Evolutionary conservation across 2,329 filamentous ascomycete genomes (phyloP).

Genomic region (Penicillium sp.): DNA sequence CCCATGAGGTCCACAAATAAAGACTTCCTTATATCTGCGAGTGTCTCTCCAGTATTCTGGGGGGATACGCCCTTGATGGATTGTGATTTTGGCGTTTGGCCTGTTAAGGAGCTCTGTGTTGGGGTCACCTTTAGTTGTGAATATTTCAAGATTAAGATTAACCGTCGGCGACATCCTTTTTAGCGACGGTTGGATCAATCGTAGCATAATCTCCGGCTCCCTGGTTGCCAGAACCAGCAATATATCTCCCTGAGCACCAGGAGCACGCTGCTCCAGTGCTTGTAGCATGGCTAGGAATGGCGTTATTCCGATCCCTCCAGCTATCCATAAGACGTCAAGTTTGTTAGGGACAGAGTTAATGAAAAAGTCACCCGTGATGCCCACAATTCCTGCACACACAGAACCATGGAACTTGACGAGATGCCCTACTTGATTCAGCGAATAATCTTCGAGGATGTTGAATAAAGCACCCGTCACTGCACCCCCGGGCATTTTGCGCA

Average conservation of each 20-base stretch:
- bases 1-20: conserved; percentile 32
- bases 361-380: conserved; percentile 23
- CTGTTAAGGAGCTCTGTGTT: background rate
- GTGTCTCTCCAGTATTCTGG: conserved; percentile 17
- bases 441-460: conserved; percentile 14
- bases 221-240: conserved; percentile 18
- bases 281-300: conserved; percentile 41
- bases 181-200: conserved; percentile 11
- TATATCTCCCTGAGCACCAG: background rate
- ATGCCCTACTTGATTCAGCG: background rate
- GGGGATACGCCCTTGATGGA: conserved; percentile 15
- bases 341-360: conserved; percentile 5
- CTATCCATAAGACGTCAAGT: conserved; percentile 24
- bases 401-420: background rate
- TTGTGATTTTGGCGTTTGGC: background rate
- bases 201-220: conserved; percentile 21
- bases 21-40: conserved; percentile 19
- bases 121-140: conserved; percentile 2
- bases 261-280: conserved; percentile 15
- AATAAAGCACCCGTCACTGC: conserved; percentile 30
- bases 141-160: conserved; percentile 16
- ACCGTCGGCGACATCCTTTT: conserved; percentile 1
- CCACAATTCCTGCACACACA: conserved; percentile 18
- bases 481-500: conserved; percentile 29
- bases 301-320: conserved; percentile 43